Evolutionary conservation across 2,329 filamentous ascomycete genomes (phyloP).

Genomic region (Westerdykella aurantiaca): DNA sequence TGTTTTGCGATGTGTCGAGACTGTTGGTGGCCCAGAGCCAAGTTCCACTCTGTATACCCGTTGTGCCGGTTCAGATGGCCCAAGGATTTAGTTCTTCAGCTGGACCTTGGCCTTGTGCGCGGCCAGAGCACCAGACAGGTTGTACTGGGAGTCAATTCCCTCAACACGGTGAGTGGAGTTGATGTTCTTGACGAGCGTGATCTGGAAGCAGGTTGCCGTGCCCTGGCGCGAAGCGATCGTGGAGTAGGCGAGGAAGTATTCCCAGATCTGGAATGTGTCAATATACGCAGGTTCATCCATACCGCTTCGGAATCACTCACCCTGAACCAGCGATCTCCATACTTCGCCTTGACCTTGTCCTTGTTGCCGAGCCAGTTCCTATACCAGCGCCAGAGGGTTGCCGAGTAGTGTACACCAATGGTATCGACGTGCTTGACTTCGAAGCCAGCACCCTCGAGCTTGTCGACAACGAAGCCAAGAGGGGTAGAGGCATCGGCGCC

Average conservation of each 20-base stretch:
- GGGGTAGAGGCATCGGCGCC: constrained; percentile 94
- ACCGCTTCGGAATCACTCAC: constrained; percentile 50
- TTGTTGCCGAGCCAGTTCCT: constrained; percentile 94
- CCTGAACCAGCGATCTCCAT: constrained; percentile 91
- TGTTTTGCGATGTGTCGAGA: too few relatives aligned
- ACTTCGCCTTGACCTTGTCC: constrained; percentile 90
- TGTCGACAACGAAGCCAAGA: constrained; percentile 78
- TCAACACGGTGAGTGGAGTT: constrained; percentile 79
- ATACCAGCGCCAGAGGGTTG: constrained; percentile 97
- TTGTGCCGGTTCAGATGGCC: too few relatives aligned
- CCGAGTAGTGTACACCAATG: constrained; percentile 93
- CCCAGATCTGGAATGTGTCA: constrained; percentile 66
- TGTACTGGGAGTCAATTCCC: constrained; percentile 64
- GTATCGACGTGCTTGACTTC: constrained; percentile 92
- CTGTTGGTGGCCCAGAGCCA: too few relatives aligned
- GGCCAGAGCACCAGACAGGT: constrained; percentile 59
- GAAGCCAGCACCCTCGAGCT: constrained; percentile 78
- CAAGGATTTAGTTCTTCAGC: background rate
- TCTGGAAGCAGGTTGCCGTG: constrained; percentile 79
- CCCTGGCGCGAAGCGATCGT: constrained; percentile 82
- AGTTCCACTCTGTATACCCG: too few relatives aligned
- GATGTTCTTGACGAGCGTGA: constrained; percentile 82
- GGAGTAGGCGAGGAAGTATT: constrained; percentile 82
- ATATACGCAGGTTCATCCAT: background rate
- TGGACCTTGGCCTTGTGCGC: constrained; percentile 39